Base-by-base conservation (phyloP, 2,329 filamentous ascomycete species). In the Ophiostoma piceae region DNA sequence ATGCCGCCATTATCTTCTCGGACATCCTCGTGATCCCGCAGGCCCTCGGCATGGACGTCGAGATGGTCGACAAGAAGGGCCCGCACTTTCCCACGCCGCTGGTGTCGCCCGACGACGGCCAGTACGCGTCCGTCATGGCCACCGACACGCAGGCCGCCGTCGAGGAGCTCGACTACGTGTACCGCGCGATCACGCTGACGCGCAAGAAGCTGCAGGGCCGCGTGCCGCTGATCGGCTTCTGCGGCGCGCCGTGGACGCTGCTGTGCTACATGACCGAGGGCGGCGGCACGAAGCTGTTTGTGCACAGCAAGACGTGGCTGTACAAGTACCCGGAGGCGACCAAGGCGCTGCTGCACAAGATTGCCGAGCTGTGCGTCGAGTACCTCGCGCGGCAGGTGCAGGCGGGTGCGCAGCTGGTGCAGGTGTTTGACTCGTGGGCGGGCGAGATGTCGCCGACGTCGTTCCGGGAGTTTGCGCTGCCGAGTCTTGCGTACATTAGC, bases 181-280 rank as follows among this genome's bases (percentile, higher is more conserved):
- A 97, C 84, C 89, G 94, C 77, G 95, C 94, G 22, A 96, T 99
- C 73, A 96, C 93, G 0, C 79, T 97, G 76, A 98, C 95, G 35
- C 85, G 95, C 74, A 85, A 92, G 78, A 97, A 97, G 84, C 82
- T 99, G 68, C 85, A 89, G 66, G 95, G 95, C 0, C 85, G 93
- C 65, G 95, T 99, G 41, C 95, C 95, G 6, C 81, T 99, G 74
- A 96, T 97, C 78, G 95, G 95, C 47, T 99, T 99, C 82, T 97
- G 94, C 76, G 95, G 95, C 69, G 94, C 95, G 8, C 95, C 95
- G 0, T 99, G 95, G 92, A 99, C 95, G 1, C 81, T 99, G 71
- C 86, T 99, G 77, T 97, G 94, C 83, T 99, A 99, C 82, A 99
- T 99, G 95, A 92, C 98, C 22, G 95, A 99, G 80, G 95, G 95